Evolutionary conservation across 306 rosid genomes (phyloP).

Genomic region (Cicer judaicum): DNA sequence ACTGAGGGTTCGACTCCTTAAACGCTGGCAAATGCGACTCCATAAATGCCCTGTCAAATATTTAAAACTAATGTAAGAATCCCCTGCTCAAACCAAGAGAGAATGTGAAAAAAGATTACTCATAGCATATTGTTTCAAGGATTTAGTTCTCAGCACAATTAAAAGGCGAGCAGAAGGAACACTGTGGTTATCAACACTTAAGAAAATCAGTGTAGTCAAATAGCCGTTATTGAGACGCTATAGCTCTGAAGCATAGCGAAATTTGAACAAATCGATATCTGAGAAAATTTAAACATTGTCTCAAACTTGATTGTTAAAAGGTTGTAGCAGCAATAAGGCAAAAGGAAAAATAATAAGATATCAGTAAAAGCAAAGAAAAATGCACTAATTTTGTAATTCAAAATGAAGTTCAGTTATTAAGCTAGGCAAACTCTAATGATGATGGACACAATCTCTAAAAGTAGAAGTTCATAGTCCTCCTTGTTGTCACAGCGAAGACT

Average conservation of each 20-base stretch:
- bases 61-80: constrained; percentile 28
- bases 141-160: neutral
- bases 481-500: too few relatives aligned
- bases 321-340: neutral
- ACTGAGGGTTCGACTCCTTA: constrained; percentile 81
- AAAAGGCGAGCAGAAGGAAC: constrained; percentile 4
- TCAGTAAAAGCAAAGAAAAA: neutral
- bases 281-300: neutral
- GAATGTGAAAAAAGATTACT: constrained; percentile 1
- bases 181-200: constrained; percentile 3
- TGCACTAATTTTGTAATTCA: too few relatives aligned
- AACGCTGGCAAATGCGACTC: constrained; percentile 72
- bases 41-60: constrained; percentile 77
- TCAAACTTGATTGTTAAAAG: constrained; percentile 12
- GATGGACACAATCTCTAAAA: too few relatives aligned
- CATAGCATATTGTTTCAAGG: neutral
- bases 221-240: too few relatives aligned
- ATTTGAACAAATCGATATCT: too few relatives aligned
- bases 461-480: too few relatives aligned
- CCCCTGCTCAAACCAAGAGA: constrained; percentile 15
- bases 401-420: too few relatives aligned
- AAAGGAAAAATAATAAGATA: neutral
- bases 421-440: too few relatives aligned
- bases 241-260: too few relatives aligned
- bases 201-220: too few relatives aligned